These are phyloP conservation scores for Botrytis pseudocinerea DNA, from an alignment of 2,329 filamentous ascomycete genomes.

Conservation along the genomic window DNA sequence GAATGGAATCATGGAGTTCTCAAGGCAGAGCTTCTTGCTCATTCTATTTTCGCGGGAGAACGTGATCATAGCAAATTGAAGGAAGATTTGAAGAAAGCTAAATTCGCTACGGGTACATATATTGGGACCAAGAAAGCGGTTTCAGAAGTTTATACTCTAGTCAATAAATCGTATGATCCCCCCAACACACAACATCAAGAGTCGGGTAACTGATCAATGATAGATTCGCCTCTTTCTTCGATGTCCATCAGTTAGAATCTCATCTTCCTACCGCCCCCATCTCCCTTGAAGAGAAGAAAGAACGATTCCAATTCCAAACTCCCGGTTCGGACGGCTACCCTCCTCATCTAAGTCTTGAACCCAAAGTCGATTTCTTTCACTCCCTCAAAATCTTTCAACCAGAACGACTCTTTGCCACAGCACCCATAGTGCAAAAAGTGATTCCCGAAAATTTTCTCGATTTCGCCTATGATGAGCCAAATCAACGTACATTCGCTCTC, in stretches of 20 bases:
- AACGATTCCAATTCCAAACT: slow-evolving; percentile 20
- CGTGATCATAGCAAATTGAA: neutral
- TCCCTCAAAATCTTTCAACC: slow-evolving; percentile 18
- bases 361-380: neutral
- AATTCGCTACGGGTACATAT: slow-evolving; percentile 15
- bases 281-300: neutral
- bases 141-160: slow-evolving; percentile 12
- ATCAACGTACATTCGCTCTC: slow-evolving; percentile 4
- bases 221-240: slow-evolving; percentile 21
- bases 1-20: slow-evolving; percentile 21
- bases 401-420: slow-evolving; percentile 7
- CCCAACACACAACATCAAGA: neutral
- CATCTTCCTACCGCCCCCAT: neutral
- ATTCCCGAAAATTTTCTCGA: slow-evolving; percentile 16
- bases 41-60: slow-evolving; percentile 18
- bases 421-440: slow-evolving; percentile 17
- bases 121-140: slow-evolving; percentile 19
- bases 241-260: slow-evolving; percentile 13
- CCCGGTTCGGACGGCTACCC: slow-evolving; percentile 17
- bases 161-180: slow-evolving; percentile 12
- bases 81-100: neutral
- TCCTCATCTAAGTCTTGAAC: slow-evolving; percentile 15
- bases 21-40: slow-evolving; percentile 16
- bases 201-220: neutral
- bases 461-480: slow-evolving; percentile 18